These are phyloP conservation scores for Silene coronaria DNA, from an alignment of 179 eudicot genomes.

Conservation along the genomic window DNA sequence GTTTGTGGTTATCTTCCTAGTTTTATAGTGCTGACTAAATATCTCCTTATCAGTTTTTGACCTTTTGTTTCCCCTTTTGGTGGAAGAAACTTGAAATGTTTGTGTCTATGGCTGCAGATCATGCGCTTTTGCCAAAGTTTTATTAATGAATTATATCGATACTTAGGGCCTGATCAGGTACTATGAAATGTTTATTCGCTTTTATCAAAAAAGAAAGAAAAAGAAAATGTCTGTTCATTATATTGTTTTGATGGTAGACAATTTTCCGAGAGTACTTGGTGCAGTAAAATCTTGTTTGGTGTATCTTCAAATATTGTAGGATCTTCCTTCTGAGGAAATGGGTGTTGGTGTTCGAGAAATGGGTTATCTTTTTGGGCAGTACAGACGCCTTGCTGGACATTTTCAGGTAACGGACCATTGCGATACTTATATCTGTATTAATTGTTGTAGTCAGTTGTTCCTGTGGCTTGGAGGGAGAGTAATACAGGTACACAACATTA, in stretches of 20 bases:
- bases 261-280: neutral
- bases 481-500: neutral
- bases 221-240: neutral
- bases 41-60: neutral
- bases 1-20: conserved; percentile 31
- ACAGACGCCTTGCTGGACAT: conserved; percentile 88
- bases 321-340: conserved; percentile 98
- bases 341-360: conserved; percentile 98
- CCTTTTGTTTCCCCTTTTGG: neutral
- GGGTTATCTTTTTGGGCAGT: conserved; percentile 95
- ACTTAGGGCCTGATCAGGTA: conserved; percentile 97
- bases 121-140: conserved; percentile 99
- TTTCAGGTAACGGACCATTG: conserved; percentile 54
- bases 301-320: conserved; percentile 37
- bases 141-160: conserved; percentile 83
- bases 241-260: neutral
- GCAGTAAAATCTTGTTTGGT: conserved; percentile 2
- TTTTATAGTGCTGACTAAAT: neutral
- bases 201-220: neutral
- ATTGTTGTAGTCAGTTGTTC: neutral
- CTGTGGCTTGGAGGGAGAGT: neutral
- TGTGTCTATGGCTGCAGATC: conserved; percentile 38
- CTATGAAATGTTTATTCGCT: neutral
- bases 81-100: neutral
- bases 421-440: neutral